Base-by-base conservation (phyloP, 108 stramenopile genomes). In the Phaeodactylum tricornutum region DNA sequence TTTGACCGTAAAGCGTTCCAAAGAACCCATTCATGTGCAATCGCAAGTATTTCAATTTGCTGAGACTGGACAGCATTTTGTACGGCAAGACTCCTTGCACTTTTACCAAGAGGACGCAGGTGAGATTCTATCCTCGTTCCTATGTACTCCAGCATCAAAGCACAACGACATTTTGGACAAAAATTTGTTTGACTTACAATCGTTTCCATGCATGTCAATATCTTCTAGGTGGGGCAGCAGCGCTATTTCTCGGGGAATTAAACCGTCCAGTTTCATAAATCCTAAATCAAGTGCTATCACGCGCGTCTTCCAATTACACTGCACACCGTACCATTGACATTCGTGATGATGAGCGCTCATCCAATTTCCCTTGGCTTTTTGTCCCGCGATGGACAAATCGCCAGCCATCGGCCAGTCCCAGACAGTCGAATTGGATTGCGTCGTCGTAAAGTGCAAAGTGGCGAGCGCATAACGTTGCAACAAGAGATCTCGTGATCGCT, bases 1-100 rank as follows among this genome's bases (percentile, higher is more conserved):
- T 72, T 53, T 78, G 71, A 32, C 47, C 51, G 37, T 57, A 71
- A 8, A 78, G 29, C 7, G 58, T 47, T 3, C 76, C 76, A 60
- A 78, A 78, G 30, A 78, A 62, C 4, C 71, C 76, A 57, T 78
- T 78, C 76, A 78, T 78, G 34, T 78, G 76, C 5, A 78, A 44
- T 2, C 67, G 58, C 20, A 78, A 49, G 43, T 54, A 55, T 38
- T 78, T 57, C 25, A 64, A 32, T 17, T 72, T 69, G 7, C 55
- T 53, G 42, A 62, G 39, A 28, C 55, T 54, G 11, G 19, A 40
- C 47, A 68, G 19, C 14, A 71, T 43, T 16, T 55, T 57, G 47
- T 68, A 55, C 1, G 77, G 77, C 26, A 79, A 47, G 12, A 79
- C 72, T 16, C 77, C 62, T 27, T 47, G 46, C n/a, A 46, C 23